Evolutionary conservation across 2,329 filamentous ascomycete species (phyloP), one percentile per base, ranked within the genome.

Genomic region (Cryphonectria radicalis): DNA sequence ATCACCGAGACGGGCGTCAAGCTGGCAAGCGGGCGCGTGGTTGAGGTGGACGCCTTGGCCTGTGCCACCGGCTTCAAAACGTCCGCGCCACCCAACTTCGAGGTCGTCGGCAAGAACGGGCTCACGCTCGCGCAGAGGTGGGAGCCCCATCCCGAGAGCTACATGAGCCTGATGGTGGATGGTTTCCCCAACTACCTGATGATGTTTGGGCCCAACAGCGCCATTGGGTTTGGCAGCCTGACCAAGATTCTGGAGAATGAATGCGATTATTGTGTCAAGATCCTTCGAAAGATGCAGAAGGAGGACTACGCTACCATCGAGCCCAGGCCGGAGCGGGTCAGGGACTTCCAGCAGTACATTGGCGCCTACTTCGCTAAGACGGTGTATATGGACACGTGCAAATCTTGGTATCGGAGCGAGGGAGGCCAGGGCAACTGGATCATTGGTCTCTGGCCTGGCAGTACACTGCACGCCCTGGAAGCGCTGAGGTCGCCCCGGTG

Each of bases 401-500:
- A 82, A 72, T 86, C 83, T 68, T 89, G 86, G 87, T 89, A 89
- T 76, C 85, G 86, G 76, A 80, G 82, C 43, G 80, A 82, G 13
- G 80, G 80, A 28, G 82, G 81, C 35, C 76, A 75, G 13, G 82
- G 81, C 6, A 75, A 81, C 67, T 77, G 79, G 68, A 79, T 85
- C 66, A 79, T 80, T 28, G 83, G 81, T 1, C 76, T 85, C 42
- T 85, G 84, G 83, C 83, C 83, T 0, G 84, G 84, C 5, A 83
- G 81, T 40, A 81, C 81, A 19, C 78, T 84, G 67, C 84, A 85
- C 63, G 81, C 81, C 11, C 74, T 84, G 5, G 83, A 85, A 76
- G 77, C 80, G 14, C 74, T 85, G 72, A 76, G 81, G 32, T 76
- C 81, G 32, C 82, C 82, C 43, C 78, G 84, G 40, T 85, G 83